Percentiles rank a stretch among this genome's conserved stretches.
phyloP scores from a whole-genome alignment of 805 yeast species.

The Lachancea fermentati region DNA sequence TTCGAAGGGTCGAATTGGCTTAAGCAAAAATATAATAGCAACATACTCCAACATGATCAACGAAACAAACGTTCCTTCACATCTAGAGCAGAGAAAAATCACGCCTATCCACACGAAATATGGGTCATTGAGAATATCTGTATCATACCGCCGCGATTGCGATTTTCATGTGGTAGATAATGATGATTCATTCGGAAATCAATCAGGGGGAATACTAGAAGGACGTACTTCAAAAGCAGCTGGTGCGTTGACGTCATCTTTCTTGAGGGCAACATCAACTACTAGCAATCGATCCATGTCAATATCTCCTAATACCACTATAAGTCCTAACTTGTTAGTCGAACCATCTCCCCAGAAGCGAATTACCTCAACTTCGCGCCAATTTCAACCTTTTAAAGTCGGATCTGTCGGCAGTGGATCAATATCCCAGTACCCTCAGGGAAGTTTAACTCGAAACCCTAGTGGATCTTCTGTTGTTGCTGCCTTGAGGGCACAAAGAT shows the following conservation, averaged over 20 bases:
- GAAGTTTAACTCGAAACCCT: constrained; percentile 36
- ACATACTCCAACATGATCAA: constrained; percentile 31
- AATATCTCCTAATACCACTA: constrained; percentile 22
- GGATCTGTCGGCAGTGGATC: constrained; percentile 33
- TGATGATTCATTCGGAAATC: constrained; percentile 33
- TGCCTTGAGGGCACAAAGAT: constrained; percentile 36
- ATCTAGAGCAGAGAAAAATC: constrained; percentile 56
- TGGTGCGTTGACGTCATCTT: constrained; percentile 2
- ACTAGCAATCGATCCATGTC: constrained; percentile 18
- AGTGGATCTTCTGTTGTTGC: constrained; percentile 41
- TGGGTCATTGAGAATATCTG: constrained; percentile 70
- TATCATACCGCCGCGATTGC: constrained; percentile 70
- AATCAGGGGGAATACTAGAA: not conserved
- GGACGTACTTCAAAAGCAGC: constrained; percentile 1
- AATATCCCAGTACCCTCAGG: constrained; percentile 23
- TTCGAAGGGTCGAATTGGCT: constrained; percentile 79
- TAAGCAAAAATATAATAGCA: constrained; percentile 58
- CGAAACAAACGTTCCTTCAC: constrained; percentile 39
- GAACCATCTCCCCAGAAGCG: constrained; percentile 19
- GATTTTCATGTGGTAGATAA: constrained; percentile 62
- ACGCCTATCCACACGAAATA: constrained; percentile 68
- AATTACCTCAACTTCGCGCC: constrained; percentile 20
- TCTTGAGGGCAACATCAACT: constrained; percentile 11
- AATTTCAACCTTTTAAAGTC: constrained; percentile 34
- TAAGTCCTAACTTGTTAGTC: constrained; percentile 16